A percentile compares a stretch with the other conserved stretches of the same genome.
These are phyloP conservation scores for Bremia lactucae DNA, from an alignment of 352 stramenopile species.

Conservation along the genomic window DNA sequence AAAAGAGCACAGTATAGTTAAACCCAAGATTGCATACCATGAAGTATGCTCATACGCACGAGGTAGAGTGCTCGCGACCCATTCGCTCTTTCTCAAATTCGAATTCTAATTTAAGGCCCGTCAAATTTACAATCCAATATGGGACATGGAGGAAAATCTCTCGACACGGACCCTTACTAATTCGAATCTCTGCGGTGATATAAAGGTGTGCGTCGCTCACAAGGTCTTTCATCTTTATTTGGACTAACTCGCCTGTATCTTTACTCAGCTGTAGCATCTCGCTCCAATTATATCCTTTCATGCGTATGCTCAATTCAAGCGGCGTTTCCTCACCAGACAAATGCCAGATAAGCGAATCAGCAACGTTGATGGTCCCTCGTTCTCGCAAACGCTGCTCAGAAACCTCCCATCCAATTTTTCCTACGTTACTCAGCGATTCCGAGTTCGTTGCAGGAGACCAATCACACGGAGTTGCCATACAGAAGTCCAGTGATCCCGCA, in stretches of 20 bases:
- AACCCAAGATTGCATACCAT: too few relatives aligned
- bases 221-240: slow-evolving; percentile 71
- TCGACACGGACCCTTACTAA: slow-evolving; percentile 39
- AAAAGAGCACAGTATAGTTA: not conserved
- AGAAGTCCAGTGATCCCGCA: slow-evolving; percentile 59
- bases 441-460: slow-evolving; percentile 47
- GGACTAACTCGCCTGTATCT: slow-evolving; percentile 40
- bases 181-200: slow-evolving; percentile 52
- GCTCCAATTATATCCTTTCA: slow-evolving; percentile 83
- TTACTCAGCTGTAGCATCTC: slow-evolving; percentile 46
- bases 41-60: slow-evolving; percentile 20
- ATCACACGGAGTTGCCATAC: slow-evolving; percentile 54
- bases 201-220: slow-evolving; percentile 65
- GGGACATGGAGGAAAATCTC: slow-evolving; percentile 79
- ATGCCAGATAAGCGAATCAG: slow-evolving; percentile 76
- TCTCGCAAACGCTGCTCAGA: slow-evolving; percentile 66
- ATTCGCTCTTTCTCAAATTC: slow-evolving; percentile 72
- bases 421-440: slow-evolving; percentile 23
- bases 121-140: slow-evolving; percentile 86
- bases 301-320: slow-evolving; percentile 63
- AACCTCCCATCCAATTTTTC: slow-evolving; percentile 59
- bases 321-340: slow-evolving; percentile 68
- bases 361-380: slow-evolving; percentile 63
- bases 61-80: slow-evolving; percentile 51
- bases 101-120: slow-evolving; percentile 72